Base-by-base conservation (phyloP, 495 filamentous ascomycete species). In the Tetracladium marchalianum region DNA sequence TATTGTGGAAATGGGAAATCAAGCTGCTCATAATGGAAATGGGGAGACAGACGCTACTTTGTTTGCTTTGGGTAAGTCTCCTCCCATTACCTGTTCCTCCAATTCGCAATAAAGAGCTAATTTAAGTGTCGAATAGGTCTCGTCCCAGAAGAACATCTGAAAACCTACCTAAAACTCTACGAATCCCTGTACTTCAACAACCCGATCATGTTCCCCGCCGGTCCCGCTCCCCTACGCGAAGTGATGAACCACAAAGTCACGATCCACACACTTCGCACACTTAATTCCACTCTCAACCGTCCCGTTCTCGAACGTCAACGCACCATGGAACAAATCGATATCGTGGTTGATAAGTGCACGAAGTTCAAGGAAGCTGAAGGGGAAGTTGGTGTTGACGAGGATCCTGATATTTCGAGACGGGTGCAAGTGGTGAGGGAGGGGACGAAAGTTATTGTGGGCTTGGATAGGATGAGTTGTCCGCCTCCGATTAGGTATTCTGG, bases 21-120 rank as follows among this genome's bases (percentile, higher is more conserved):
- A 17, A 2, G 49, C 49, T 7, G 49, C 49, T 4, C 49, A 52
- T 32, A 10, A 18, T 8, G 49, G 49, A 18, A 34, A 22, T 31
- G 39, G 34, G 12, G n/a, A 39, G 10, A 32, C 39, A 0, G 43
- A 47, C 42, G 31, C 44, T 31, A 9, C 27, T 1, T 12, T 52
- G 4, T 38, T 52, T n/a, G 39, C 7, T 27, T 27, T 27, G 22
- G 22, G 22, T 27, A 27, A 27, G 22, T 27, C 3, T 7, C 22
- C 22, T 27, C 3, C 22, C 22, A 3, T 3, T 7, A 3, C 22
- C 22, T 27, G 22, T 27, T 27, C 22, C 22, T 27, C 7, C 7
- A 7, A 27, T 7, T 7, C 7, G 22, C 22, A 7, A 27, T 7
- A 3, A 3, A 27, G 3, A 27, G 7, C 22, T 27, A 27, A 27